phyloP scores from a whole-genome alignment of 306 rosid genomes.

The Fragaria vesca region DNA sequence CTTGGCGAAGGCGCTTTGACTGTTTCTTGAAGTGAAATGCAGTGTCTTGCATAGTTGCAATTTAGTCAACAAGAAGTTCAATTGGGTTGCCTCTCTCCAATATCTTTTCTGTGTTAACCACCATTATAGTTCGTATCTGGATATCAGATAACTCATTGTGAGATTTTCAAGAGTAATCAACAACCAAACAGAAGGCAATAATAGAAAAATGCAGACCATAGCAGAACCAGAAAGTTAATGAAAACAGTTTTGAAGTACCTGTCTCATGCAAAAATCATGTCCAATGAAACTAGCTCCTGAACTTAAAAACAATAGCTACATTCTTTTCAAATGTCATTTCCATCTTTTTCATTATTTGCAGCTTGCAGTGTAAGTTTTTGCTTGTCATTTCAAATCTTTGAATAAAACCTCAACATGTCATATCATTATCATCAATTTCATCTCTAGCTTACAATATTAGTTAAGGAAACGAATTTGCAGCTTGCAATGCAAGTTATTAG shows the following conservation, averaged over 20 bases:
- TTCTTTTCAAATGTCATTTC: neutral
- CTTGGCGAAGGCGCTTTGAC: slow-evolving; percentile 86
- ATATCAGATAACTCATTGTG: slow-evolving; percentile 27
- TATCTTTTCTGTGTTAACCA: slow-evolving; percentile 90
- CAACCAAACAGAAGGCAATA: neutral
- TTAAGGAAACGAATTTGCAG: neutral
- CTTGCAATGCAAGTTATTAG: neutral
- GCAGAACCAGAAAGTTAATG: neutral
- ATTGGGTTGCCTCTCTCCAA: slow-evolving; percentile 96
- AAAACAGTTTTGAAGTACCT: neutral
- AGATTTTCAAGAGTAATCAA: slow-evolving; percentile 7
- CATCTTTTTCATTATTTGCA: neutral
- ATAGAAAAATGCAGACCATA: neutral
- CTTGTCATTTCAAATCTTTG: neutral
- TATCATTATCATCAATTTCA: neutral
- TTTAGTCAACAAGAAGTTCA: slow-evolving; percentile 95
- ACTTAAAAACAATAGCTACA: neutral
- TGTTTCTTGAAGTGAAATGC: slow-evolving; percentile 96
- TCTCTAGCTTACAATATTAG: neutral
- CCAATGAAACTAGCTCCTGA: slow-evolving; percentile 9
- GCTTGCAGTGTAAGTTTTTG: neutral
- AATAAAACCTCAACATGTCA: neutral
- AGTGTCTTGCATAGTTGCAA: slow-evolving; percentile 96
- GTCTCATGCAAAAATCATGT: neutral
- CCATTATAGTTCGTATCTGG: slow-evolving; percentile 92